Evolutionary conservation across 257 asterid genomes (phyloP).

Genomic region (Petrea volubilis): DNA sequence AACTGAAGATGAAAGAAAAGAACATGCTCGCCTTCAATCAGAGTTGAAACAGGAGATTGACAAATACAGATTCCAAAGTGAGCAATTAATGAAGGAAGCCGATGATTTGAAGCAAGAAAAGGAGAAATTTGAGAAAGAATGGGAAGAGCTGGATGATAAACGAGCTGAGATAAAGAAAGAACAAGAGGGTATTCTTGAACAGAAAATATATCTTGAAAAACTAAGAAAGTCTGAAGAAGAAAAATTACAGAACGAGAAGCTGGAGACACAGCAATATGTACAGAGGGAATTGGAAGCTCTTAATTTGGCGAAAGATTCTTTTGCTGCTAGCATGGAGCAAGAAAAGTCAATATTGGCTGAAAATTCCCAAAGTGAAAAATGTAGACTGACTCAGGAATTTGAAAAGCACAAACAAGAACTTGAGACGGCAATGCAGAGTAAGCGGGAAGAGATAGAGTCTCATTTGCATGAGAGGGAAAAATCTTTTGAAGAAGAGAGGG

Average conservation of each 20-base stretch:
- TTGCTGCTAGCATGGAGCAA: conserved; percentile 77
- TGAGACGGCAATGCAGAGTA: conserved; percentile 59
- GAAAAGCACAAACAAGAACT: conserved; percentile 75
- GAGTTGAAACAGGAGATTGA: conserved; percentile 89
- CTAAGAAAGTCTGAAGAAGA: conserved; percentile 62
- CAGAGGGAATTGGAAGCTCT: conserved; percentile 79
- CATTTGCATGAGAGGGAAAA: conserved; percentile 55
- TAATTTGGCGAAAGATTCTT: conserved; percentile 66
- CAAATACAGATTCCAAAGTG: conserved; percentile 66
- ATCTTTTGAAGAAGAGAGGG: conserved; percentile 66
- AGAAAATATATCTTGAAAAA: conserved; percentile 57
- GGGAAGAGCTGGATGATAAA: conserved; percentile 91
- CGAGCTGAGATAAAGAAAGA: conserved; percentile 65
- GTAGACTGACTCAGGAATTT: conserved; percentile 60
- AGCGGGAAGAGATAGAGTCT: conserved; percentile 78
- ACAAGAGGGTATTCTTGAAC: conserved; percentile 54
- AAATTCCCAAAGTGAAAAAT: conserved; percentile 52
- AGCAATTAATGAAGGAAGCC: conserved; percentile 65
- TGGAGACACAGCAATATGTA: conserved; percentile 62
- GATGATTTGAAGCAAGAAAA: conserved; percentile 84
- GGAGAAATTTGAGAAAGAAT: conserved; percentile 87
- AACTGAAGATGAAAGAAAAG: conserved; percentile 84
- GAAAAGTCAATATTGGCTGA: conserved; percentile 70
- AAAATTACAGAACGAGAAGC: conserved; percentile 66
- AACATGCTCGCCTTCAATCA: conserved; percentile 65